Evolutionary conservation across 352 stramenopile species (phyloP), one percentile per base, ranked within the genome.

Genomic region (Pythium vanterpoolii): DNA sequence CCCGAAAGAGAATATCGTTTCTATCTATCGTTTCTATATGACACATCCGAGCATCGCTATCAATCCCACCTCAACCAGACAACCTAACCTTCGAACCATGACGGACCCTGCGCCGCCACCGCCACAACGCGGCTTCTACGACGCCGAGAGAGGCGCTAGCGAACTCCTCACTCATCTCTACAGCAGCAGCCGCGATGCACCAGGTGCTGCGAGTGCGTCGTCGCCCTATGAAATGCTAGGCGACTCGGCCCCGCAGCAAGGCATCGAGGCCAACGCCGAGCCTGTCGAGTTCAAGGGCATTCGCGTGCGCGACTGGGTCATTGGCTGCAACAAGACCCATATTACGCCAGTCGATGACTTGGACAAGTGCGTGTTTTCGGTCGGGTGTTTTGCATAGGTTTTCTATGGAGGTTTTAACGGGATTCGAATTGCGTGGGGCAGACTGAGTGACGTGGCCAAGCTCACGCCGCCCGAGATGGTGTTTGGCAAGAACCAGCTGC

Each of bases 401-500:
- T 21, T 62, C 36, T 64, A 56, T 18, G 42, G 40, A 9, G 33
- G 38, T 23, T 11, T 8, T 44, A 18, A 44, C 38, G 7, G 11
- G 23, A 14, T 21, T 51, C 10, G 9, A 28, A 46, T 24, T 67
- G 13, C 1, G 19, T 60, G 28, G 6, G 30, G 18, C 30, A 90
- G 80, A 40, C 76, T 90, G 40, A 77, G 73, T 1, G 69, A 87
- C 50, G 75, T 69, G 31, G 68, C 75, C 55, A 84, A 87, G 48
- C 56, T 93, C 66, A 93, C 83, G 56, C 81, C 83, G 23, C 84
- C 84, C 14, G 84, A 93, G 76, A 93, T 93, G 84, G 84, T 93
- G 24, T 93, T 92, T 60, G 84, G 84, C 49, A 79, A 87, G 56
- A 93, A 93, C 62, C 84, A 93, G 57, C 50, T 93, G 55, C 53